Evolutionary conservation across 2,329 filamentous ascomycete genomes (phyloP), one percentile per base, ranked within the genome.

Genomic region (Cladophialophora yegresii): DNA sequence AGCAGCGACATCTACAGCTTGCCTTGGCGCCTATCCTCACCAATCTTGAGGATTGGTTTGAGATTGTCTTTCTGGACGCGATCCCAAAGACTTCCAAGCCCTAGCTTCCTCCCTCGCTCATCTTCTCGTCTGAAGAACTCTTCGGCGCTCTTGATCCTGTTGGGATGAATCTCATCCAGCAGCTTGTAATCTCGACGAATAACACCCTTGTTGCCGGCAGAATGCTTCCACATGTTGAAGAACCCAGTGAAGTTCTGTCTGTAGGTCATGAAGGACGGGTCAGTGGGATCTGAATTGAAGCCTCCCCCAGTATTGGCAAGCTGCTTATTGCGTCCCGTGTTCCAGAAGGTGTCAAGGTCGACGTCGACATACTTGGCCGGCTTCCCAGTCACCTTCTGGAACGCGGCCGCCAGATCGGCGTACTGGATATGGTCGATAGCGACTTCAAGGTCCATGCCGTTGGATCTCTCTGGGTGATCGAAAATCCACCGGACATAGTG

Each of bases 81-180:
- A 36, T 70, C 67, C 68, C 67, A 70, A 12, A 70, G 65, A 56
- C 60, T 65, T 5, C 68, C 68, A 51, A 62, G 28, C 20, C 68
- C 67, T 12, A 57, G 30, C 32, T 36, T 54, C 32, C 53, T 62
- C 13, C 67, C 68, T 22, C 55, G 26, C 6, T 51, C 63, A 23
- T 69, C 67, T 49, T 70, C 68, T 22, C 61, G 62, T n/a, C 65
- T 57, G 57, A 85, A 80, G 76, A 80, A 85, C 66, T 84, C 78
- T 69, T 83, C 81, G 0, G 77, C 80, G 36, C 73, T 80, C 69
- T 72, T 78, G 61, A 83, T 79, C n/a, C 83, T 74, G 1, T 70
- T 70, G 0, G 83, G 83, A 69, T 81, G 77, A 55, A 85, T 84
- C 72, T 81, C 76, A 69, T 85, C 83, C 49, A 85, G 71, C 20